Percentiles rank a stretch among this genome's conserved stretches.
These are phyloP conservation scores for Rhazya stricta DNA, from an alignment of 257 asterid species.

Conservation along the genomic window DNA sequence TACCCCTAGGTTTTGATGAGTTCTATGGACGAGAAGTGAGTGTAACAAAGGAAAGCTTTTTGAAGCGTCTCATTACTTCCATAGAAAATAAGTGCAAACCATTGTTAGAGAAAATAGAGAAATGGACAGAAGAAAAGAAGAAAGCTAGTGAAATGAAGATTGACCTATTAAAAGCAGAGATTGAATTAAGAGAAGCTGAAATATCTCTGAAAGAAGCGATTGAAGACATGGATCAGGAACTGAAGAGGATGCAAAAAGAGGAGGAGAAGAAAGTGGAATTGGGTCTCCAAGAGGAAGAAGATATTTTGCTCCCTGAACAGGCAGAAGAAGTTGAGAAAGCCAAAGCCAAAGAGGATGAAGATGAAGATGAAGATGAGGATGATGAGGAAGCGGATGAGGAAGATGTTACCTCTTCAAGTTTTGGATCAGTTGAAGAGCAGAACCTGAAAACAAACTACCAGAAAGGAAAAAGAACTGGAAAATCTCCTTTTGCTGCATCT, in stretches of 20 bases:
- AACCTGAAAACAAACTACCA: constrained; percentile 30
- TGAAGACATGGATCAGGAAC: constrained; percentile 65
- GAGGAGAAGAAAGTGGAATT: constrained; percentile 60
- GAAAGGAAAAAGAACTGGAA: constrained; percentile 48
- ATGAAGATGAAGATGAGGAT: constrained; percentile 45
- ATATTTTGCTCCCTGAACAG: constrained; percentile 34
- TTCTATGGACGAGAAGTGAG: constrained; percentile 54
- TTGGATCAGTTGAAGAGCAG: constrained; percentile 59
- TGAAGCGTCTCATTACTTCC: constrained; percentile 33
- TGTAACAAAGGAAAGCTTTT: constrained; percentile 28
- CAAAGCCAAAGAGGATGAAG: constrained; percentile 39
- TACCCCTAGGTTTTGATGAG: constrained; percentile 86
- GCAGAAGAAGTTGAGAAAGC: constrained; percentile 26
- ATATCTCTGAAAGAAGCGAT: constrained; percentile 62
- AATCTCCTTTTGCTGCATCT: constrained; percentile 76
- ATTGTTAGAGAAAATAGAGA: constrained; percentile 35
- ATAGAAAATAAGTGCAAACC: constrained; percentile 37
- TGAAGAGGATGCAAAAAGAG: constrained; percentile 65
- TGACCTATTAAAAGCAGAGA: constrained; percentile 48
- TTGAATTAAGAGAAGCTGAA: constrained; percentile 69
- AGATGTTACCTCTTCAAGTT: constrained; percentile 58
- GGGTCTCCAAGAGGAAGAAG: constrained; percentile 37
- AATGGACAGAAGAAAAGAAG: constrained; percentile 68
- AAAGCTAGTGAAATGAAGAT: constrained; percentile 41
- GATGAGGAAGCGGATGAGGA: constrained; percentile 44